These are phyloP conservation scores for Corymbia calophylla DNA, from an alignment of 441 rosid species.

Conservation along the genomic window DNA sequence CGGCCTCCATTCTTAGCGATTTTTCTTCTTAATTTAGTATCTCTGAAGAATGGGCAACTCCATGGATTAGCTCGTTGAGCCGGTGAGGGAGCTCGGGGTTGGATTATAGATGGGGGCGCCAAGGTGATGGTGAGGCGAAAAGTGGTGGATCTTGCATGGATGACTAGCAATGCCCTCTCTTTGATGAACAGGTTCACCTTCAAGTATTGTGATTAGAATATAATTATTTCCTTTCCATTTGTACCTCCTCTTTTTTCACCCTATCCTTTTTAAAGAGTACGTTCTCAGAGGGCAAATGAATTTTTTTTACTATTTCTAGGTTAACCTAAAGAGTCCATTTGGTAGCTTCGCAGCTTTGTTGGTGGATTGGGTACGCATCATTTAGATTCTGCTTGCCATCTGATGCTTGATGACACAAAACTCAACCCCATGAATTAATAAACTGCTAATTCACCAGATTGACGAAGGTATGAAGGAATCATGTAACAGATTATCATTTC, in stretches of 20 bases:
- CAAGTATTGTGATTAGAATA: not conserved
- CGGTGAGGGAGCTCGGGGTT: not conserved
- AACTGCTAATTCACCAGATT: not conserved
- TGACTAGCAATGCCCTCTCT: not conserved
- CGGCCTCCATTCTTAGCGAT: not conserved
- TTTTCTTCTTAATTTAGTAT: not conserved
- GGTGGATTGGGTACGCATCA: not conserved
- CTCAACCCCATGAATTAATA: not conserved
- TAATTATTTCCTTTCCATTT: not conserved
- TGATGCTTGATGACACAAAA: not conserved
- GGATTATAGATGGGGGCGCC: not conserved
- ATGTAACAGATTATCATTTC: rapidly evolving
- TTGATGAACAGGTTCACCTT: not conserved
- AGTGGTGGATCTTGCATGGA: not conserved
- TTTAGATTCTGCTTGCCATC: not conserved
- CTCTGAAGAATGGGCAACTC: not conserved
- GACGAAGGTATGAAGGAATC: rapidly evolving
- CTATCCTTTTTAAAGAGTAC: not conserved
- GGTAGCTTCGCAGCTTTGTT: not conserved
- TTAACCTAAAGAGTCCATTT: not conserved
- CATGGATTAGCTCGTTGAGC: not conserved
- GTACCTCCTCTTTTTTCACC: not conserved
- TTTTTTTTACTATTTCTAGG: not conserved
- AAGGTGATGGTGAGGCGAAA: not conserved
- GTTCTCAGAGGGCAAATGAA: not conserved